Evolutionary conservation across 352 stramenopile species (phyloP).

Genomic region (Sclerospora graminicola): DNA sequence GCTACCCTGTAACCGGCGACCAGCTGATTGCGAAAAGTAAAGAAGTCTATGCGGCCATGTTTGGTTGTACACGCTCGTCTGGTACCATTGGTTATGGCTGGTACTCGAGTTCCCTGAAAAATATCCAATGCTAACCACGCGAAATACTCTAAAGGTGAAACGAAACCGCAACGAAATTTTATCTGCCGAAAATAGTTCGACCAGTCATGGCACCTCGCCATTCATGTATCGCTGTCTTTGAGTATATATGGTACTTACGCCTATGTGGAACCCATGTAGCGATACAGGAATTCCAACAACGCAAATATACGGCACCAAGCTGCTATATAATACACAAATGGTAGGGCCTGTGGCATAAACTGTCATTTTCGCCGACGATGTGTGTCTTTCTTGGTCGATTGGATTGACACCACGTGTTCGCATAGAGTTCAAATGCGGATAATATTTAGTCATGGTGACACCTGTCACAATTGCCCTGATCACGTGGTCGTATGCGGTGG

Average conservation of each 20-base stretch:
- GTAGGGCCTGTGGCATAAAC: conserved; percentile 16
- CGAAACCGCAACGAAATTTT: no score
- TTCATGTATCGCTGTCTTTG: conserved; percentile 60
- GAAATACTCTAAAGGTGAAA: no score
- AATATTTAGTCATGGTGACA: conserved; percentile 87
- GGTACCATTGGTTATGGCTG: no score
- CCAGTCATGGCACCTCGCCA: conserved; percentile 81
- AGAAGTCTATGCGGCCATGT: no score
- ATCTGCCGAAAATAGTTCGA: conserved; percentile 87
- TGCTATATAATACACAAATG: conserved; percentile 77
- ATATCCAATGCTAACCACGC: no score
- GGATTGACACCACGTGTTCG: conserved; percentile 84
- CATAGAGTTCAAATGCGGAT: conserved; percentile 83
- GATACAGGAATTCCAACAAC: conserved; percentile 57
- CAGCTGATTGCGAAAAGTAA: no score
- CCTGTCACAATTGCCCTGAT: conserved; percentile 82
- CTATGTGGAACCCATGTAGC: conserved; percentile 70
- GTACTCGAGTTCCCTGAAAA: no score
- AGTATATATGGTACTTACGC: conserved; percentile 1
- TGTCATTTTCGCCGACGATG: not conserved
- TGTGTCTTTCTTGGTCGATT: conserved; percentile 17
- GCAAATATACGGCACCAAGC: conserved; percentile 74
- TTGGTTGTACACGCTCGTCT: no score
- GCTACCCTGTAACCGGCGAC: no score
- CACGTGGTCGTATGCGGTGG: conserved; percentile 71